Evolutionary conservation across 2,329 filamentous ascomycete genomes (phyloP).

Genomic region (Coniochaeta prunicola): DNA sequence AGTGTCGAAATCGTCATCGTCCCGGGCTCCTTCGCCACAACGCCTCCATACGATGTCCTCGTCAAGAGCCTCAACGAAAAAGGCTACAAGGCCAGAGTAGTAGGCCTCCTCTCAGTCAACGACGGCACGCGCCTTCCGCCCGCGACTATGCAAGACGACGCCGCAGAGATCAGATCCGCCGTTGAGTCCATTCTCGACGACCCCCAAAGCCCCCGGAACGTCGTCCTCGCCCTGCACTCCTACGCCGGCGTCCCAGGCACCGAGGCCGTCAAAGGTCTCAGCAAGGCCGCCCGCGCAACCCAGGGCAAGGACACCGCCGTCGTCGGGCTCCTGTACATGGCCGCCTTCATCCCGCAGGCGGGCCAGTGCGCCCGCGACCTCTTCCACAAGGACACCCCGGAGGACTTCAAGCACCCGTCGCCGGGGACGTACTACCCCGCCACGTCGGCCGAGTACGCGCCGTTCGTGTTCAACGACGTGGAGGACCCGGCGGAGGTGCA

Average conservation of each 20-base stretch:
- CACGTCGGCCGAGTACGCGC: not conserved
- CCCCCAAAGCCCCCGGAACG: conserved; percentile 11
- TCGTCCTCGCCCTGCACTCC: conserved; percentile 24
- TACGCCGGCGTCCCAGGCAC: conserved; percentile 24
- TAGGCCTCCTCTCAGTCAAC: conserved; percentile 9
- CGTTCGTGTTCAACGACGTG: conserved; percentile 6
- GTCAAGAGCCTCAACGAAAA: not conserved
- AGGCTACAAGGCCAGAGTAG: conserved; percentile 3
- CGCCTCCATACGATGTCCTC: conserved; percentile 4
- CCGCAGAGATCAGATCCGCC: conserved; percentile 7
- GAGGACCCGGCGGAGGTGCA: not conserved
- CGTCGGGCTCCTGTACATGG: conserved; percentile 19
- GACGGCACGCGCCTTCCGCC: conserved; percentile 8
- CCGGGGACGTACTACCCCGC: conserved; percentile 8
- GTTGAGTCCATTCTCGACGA: conserved; percentile 11
- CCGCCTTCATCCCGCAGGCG: conserved; percentile 5
- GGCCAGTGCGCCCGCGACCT: conserved; percentile 6
- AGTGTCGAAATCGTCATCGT: conserved; percentile 5
- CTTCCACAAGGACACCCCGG: not conserved
- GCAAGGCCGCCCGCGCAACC: conserved; percentile 13
- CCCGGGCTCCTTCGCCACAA: conserved; percentile 7
- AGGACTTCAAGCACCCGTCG: not conserved
- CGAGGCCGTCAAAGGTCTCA: conserved; percentile 20
- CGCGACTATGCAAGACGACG: conserved; percentile 10
- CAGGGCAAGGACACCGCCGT: conserved; percentile 20